A percentile compares a stretch with the other conserved stretches of the same genome.
phyloP scores from a whole-genome alignment of 805 yeast genomes.

The Ogataea siamensis region DNA sequence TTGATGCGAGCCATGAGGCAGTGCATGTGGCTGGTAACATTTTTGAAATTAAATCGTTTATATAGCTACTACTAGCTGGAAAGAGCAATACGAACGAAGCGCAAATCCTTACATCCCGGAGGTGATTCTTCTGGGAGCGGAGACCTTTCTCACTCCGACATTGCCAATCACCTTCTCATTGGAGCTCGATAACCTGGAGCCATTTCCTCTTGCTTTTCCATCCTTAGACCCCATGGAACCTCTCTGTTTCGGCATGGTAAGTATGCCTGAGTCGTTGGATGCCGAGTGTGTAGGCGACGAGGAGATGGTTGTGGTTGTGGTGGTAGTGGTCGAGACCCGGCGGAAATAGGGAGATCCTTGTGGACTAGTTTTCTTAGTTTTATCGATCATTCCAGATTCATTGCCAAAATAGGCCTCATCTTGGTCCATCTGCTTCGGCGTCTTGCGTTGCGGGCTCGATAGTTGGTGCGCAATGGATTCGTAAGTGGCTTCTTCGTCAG shows the following conservation, averaged over 20 bases:
- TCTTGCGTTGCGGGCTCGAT: slow-evolving; percentile 26
- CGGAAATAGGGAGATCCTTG: slow-evolving; percentile 40
- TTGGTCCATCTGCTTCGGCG: slow-evolving; percentile 18
- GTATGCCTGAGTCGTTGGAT: slow-evolving; percentile 14
- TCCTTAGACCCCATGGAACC: slow-evolving; percentile 23
- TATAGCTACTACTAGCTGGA: slow-evolving; percentile 9
- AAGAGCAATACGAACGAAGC: slow-evolving; percentile 4
- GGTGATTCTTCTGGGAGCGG: slow-evolving; percentile 28
- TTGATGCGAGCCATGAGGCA: slow-evolving; percentile 6
- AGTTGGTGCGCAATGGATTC: slow-evolving; percentile 25
- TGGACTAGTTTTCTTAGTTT: slow-evolving; percentile 17
- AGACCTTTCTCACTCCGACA: slow-evolving; percentile 37
- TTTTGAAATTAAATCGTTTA: neutral
- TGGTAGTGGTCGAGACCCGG: slow-evolving; percentile 48
- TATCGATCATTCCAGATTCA: slow-evolving; percentile 18
- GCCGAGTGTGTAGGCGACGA: slow-evolving; percentile 30
- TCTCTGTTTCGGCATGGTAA: slow-evolving; percentile 32
- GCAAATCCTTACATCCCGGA: slow-evolving; percentile 19
- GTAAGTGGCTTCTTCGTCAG: slow-evolving; percentile 36
- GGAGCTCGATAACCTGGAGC: slow-evolving; percentile 27
- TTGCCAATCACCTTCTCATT: slow-evolving; percentile 34
- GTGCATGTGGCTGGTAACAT: neutral
- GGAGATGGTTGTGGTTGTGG: slow-evolving; percentile 43
- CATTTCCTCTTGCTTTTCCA: slow-evolving; percentile 18
- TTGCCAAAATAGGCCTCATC: slow-evolving; percentile 34